A percentile compares a stretch with the other conserved stretches of the same genome.
phyloP scores from a whole-genome alignment of 257 asterid genomes.

The Solanum infundibuliforme region DNA sequence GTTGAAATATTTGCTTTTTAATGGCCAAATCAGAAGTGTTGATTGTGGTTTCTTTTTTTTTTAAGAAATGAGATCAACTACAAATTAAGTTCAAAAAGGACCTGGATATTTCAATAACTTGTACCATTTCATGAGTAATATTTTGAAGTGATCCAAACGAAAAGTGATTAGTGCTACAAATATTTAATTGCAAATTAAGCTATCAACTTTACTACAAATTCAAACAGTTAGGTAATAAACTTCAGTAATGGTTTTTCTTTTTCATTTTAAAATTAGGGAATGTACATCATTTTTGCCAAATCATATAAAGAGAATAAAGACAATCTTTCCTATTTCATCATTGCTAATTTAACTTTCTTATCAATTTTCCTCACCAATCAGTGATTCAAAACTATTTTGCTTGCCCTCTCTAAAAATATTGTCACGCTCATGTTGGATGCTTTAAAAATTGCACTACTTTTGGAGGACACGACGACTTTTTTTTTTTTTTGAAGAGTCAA shows the following conservation, averaged over 20 bases:
- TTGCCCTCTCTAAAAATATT: neutral
- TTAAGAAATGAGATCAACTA: neutral
- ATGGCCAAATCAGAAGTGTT: neutral
- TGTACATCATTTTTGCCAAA: neutral
- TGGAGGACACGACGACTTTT: neutral
- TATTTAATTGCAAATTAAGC: neutral
- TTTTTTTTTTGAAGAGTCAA: neutral
- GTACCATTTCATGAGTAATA: neutral
- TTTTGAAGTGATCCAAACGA: neutral
- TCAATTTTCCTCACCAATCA: neutral
- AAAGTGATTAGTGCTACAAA: neutral
- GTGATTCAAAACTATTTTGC: neutral
- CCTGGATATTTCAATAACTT: neutral
- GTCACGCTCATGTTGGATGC: neutral
- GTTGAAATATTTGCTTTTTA: neutral
- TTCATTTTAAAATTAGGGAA: neutral
- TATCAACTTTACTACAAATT: neutral
- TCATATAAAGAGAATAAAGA: neutral
- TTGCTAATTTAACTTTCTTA: neutral
- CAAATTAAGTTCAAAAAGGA: neutral
- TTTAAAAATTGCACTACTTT: neutral
- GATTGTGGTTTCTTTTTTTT: neutral
- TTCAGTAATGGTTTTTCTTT: neutral
- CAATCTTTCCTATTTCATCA: neutral
- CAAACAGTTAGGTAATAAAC: neutral